phyloP scores from a whole-genome alignment of 495 filamentous ascomycete genomes.

The Hypoxylon lienhwacheense region DNA sequence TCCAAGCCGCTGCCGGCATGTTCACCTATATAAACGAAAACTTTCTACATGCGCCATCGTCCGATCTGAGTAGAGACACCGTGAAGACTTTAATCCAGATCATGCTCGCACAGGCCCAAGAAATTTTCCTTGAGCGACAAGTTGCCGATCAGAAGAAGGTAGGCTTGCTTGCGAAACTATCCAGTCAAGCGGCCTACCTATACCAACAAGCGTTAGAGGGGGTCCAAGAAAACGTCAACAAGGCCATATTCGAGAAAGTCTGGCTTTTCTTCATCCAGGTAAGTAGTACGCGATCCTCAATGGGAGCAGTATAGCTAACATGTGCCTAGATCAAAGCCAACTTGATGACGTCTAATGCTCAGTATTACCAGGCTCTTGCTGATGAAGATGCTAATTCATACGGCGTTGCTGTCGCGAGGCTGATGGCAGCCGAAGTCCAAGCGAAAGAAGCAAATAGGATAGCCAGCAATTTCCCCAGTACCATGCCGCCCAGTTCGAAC shows the following conservation, averaged over 20 bases:
- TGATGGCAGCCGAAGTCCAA: conserved; percentile 76
- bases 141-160: conserved; percentile 90
- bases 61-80: conserved; percentile 89
- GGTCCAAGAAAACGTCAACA: conserved; percentile 88
- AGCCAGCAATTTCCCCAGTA: conserved; percentile 78
- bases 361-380: conserved; percentile 91
- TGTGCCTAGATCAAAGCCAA: conserved; percentile 71
- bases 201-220: conserved; percentile 87
- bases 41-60: conserved; percentile 94
- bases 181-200: conserved; percentile 84
- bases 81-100: conserved; percentile 91
- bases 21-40: conserved; percentile 99
- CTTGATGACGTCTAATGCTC: conserved; percentile 81
- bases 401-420: conserved; percentile 80
- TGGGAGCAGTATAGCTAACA: not conserved
- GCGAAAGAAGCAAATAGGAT: conserved; percentile 73
- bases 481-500: conserved; percentile 79
- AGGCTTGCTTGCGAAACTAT: conserved; percentile 87
- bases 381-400: conserved; percentile 88
- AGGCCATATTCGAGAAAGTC: conserved; percentile 92
- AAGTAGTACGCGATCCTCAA: conserved; percentile 23
- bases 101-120: conserved; percentile 93
- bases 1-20: conserved; percentile 97
- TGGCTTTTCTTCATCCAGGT: conserved; percentile 85
- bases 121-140: conserved; percentile 97